Base-by-base conservation (phyloP, 176 grass and related monocot genomes). In the Chrysopogon serrulatus region DNA sequence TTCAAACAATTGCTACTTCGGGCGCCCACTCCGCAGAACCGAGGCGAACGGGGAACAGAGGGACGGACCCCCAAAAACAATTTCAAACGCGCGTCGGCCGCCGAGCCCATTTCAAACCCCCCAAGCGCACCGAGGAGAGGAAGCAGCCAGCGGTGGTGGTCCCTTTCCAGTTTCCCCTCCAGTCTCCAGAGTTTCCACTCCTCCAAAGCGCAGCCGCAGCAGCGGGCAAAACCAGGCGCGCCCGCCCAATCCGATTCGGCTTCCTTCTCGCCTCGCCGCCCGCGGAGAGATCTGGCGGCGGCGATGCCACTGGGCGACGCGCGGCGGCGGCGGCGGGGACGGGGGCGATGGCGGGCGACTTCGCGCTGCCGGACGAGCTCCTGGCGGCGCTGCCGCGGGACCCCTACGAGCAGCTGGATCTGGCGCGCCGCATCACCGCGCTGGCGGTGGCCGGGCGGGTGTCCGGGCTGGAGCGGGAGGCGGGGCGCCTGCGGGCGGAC, bases 391-490 rank as follows among this genome's bases (percentile, higher is more conserved):
- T 99, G 65, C 96, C 96, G 69, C 73, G 74, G 73, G 93, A 96
- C 85, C 91, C 91, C 0, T 91, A 93, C 81, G 91, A 94, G 83
- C 93, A 96, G 90, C 91, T 99, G 73, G 91, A 99, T 91, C 86
- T 99, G 74, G 96, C 93, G 48, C 91, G 89, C 36, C 94, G 92
- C 78, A 96, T 99, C 83, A 92, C 96, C 32, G 90, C 93, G 85
- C 82, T 96, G 81, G 96, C 96, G 48, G 85, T 99, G 21, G 86
- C 93, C 18, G 94, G 93, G 5, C 78, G 90, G 74, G 93, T 92
- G 6, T 87, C 96, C 5, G 90, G 87, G 39, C 86, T 96, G 49
- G 93, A 99, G 80, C 81, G 87, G 23, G 91, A 99, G 96, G 76
- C 86, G 19, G 93, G 61, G 7, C 71, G 87, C 11, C 76, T 99